Evolutionary conservation across 495 filamentous ascomycete genomes (phyloP).

Genomic region (Clohesyomyces aquaticus): DNA sequence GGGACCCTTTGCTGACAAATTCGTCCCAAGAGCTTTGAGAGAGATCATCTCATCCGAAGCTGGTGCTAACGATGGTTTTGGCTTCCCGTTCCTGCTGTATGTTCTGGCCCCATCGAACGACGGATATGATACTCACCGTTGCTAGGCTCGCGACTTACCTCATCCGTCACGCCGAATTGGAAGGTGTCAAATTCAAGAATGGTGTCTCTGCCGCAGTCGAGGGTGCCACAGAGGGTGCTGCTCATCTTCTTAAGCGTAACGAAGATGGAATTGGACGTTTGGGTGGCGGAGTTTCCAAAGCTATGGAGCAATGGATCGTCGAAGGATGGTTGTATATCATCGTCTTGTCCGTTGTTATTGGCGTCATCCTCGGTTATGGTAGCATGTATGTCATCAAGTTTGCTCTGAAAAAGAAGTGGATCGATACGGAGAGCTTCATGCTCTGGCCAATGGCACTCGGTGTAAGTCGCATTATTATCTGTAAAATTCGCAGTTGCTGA

Average conservation of each 20-base stretch:
- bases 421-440: conserved; percentile 30
- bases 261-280: conserved; percentile 19
- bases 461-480: conserved; percentile 14
- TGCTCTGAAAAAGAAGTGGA: conserved; percentile 24
- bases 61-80: conserved; percentile 65
- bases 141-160: conserved; percentile 52
- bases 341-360: conserved; percentile 24
- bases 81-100: conserved; percentile 63
- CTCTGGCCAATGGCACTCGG: conserved; percentile 25
- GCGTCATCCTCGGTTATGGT: conserved; percentile 22
- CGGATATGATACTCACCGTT: background rate
- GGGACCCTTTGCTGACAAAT: conserved; percentile 65
- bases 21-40: conserved; percentile 59
- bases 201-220: too few species aligned
- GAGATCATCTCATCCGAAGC: conserved; percentile 67
- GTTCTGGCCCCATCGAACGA: background rate
- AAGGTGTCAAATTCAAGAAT: conserved; percentile 25
- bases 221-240: conserved; percentile 3
- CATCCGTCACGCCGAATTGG: conserved; percentile 56
- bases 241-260: conserved; percentile 18
- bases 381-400: conserved; percentile 31
- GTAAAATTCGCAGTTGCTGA: background rate
- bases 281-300: too few species aligned
- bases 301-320: conserved; percentile 30
- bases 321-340: conserved; percentile 33